Conservation (phyloP, 495 filamentous ascomycete species). For the Neurospora sp. region DNA sequence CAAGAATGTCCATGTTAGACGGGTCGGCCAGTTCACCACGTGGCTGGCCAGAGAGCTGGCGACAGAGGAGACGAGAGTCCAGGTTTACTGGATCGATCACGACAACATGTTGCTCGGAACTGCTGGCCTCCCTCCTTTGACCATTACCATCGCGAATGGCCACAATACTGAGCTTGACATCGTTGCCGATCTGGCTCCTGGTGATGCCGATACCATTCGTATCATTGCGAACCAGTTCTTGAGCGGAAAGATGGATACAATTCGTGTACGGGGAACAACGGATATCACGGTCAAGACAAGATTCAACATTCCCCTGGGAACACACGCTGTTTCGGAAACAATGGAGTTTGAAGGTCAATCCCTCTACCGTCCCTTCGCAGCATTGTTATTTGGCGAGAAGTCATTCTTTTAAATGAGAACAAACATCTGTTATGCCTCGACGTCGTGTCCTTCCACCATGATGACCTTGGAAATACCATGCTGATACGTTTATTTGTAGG, state of each 20-base stretch:
- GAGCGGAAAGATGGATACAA: conserved; percentile 55
- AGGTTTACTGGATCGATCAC: conserved; percentile 79
- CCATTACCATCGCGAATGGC: conserved; percentile 64
- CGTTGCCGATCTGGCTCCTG: conserved; percentile 60
- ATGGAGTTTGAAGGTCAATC: conserved; percentile 72
- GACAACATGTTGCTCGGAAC: conserved; percentile 66
- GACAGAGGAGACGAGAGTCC: conserved; percentile 55
- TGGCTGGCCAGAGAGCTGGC: conserved; percentile 71
- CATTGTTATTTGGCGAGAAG: conserved; percentile 42
- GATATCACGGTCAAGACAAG: conserved; percentile 65
- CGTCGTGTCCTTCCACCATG: not conserved
- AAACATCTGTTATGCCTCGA: not conserved
- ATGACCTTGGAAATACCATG: conserved; percentile 6
- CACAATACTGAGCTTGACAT: conserved; percentile 69
- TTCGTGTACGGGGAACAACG: conserved; percentile 62
- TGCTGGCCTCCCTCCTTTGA: conserved; percentile 62
- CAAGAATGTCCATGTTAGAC: conserved; percentile 54
- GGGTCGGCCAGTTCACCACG: conserved; percentile 66
- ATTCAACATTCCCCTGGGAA: conserved; percentile 57
- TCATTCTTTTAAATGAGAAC: conserved; percentile 23
- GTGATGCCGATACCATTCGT: conserved; percentile 66
- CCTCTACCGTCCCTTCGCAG: conserved; percentile 46
- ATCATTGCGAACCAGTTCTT: conserved; percentile 83
- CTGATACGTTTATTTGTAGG: conserved; percentile 32
- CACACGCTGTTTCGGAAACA: conserved; percentile 58